phyloP scores from a whole-genome alignment of 2,329 filamentous ascomycete genomes.

The Rhynchosporium graminicola region DNA sequence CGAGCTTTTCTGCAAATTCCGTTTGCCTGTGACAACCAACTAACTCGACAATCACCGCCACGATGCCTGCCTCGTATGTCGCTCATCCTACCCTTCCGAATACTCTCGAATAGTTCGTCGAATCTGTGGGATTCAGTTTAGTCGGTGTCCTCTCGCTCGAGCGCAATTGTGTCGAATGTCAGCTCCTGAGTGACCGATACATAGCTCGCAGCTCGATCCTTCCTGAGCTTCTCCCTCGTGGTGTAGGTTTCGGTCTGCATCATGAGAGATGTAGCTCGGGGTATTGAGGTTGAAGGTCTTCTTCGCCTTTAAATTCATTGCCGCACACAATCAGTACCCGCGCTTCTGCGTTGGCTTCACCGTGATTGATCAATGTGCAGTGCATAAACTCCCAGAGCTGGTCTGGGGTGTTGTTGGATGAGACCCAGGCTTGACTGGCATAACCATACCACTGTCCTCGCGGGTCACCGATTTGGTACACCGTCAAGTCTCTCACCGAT shows the following conservation, averaged over 20 bases:
- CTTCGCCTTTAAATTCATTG: slow-evolving; percentile 80
- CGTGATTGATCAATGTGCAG: slow-evolving; percentile 34
- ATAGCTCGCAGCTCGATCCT: slow-evolving; percentile 74
- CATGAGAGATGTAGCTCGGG: slow-evolving; percentile 63
- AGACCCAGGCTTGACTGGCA: slow-evolving; percentile 48
- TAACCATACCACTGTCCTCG: slow-evolving; percentile 20
- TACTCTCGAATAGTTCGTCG: slow-evolving; percentile 33
- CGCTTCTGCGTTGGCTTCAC: slow-evolving; percentile 23
- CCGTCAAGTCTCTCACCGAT: slow-evolving; percentile 64
- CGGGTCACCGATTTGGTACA: slow-evolving; percentile 35
- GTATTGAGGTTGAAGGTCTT: slow-evolving; percentile 75
- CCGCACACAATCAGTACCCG: slow-evolving; percentile 48
- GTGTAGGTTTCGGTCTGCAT: slow-evolving; percentile 51
- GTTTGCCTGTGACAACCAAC: slow-evolving; percentile 31
- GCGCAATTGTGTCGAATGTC: slow-evolving; percentile 34
- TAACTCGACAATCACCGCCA: slow-evolving; percentile 46
- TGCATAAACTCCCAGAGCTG: slow-evolving; percentile 51
- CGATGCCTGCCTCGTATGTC: slow-evolving; percentile 51
- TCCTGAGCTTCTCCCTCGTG: slow-evolving; percentile 64
- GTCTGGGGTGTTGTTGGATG: slow-evolving; percentile 76
- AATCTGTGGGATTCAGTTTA: slow-evolving; percentile 50
- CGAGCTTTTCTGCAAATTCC: slow-evolving; percentile 28
- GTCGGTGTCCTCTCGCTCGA: slow-evolving; percentile 82
- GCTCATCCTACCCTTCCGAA: slow-evolving; percentile 16
- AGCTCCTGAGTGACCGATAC: slow-evolving; percentile 46